Percentiles rank a stretch among this genome's conserved stretches.
These are phyloP conservation scores for Umbelopsis sp. DNA, from an alignment of 192 early-diverging fungal species.

Conservation along the genomic window DNA sequence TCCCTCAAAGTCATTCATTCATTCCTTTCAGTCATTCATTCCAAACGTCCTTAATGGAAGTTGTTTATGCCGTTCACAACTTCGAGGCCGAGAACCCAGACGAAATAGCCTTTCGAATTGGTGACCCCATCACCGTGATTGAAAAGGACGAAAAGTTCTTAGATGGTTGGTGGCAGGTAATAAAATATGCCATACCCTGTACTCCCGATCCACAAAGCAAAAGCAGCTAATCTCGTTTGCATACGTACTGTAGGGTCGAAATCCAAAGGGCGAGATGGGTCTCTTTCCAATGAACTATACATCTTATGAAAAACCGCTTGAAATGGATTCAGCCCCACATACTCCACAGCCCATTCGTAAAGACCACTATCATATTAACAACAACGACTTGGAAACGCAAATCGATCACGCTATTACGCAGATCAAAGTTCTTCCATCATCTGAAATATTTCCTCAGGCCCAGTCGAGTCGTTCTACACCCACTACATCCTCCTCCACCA, in stretches of 20 bases:
- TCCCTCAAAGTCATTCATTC: neutral
- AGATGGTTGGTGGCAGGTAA: slow-evolving; percentile 84
- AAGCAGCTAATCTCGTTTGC: neutral
- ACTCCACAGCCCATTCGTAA: neutral
- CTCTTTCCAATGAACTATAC: slow-evolving; percentile 76
- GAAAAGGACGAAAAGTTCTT: slow-evolving; percentile 69
- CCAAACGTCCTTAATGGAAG: slow-evolving; percentile 23
- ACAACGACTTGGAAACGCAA: neutral
- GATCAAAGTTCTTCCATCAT: slow-evolving; percentile 9
- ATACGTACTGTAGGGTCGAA: slow-evolving; percentile 54
- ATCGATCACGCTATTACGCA: slow-evolving; percentile 19
- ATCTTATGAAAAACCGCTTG: slow-evolving; percentile 34
- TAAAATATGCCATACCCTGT: neutral
- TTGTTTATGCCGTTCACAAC: slow-evolving; percentile 57
- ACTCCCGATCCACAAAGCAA: neutral
- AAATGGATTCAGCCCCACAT: neutral
- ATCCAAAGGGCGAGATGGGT: slow-evolving; percentile 64
- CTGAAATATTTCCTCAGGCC: neutral
- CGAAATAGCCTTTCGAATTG: slow-evolving; percentile 64
- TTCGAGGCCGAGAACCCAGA: slow-evolving; percentile 67
- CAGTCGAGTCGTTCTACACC: slow-evolving; percentile 16
- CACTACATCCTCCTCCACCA: slow-evolving; percentile 20
- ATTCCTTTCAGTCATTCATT: slow-evolving; percentile 15
- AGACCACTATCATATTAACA: neutral
- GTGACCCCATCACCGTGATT: slow-evolving; percentile 69